A percentile compares a stretch with the other conserved stretches of the same genome.
Conservation (phyloP, 2,329 filamentous ascomycete genomes). For the Furcasterigmium sp. region DNA sequence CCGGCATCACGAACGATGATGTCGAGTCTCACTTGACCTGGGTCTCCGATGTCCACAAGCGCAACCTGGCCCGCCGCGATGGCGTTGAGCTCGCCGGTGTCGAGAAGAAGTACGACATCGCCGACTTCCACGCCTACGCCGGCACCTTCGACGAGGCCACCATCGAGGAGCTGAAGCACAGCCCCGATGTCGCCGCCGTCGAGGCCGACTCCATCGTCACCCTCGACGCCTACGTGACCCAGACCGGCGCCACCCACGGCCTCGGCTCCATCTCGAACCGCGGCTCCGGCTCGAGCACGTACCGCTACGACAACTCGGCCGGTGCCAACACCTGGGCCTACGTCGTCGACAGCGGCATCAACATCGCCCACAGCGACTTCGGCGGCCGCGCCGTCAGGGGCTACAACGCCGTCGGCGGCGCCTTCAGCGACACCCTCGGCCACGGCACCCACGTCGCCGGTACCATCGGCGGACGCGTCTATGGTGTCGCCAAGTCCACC, state of each 20-base stretch:
- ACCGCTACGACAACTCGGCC: conserved; percentile 25
- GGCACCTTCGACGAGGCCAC: conserved; percentile 33
- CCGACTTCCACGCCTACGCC: conserved; percentile 33
- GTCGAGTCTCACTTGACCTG: conserved; percentile 23
- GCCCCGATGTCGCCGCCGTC: conserved; percentile 23
- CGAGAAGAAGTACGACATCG: conserved; percentile 15
- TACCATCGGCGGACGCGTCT: conserved; percentile 27
- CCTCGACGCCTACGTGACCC: conserved; percentile 16
- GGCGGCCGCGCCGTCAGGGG: conserved; percentile 19
- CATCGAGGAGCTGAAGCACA: conserved; percentile 30
- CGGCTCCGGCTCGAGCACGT: conserved; percentile 14
- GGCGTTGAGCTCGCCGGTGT: conserved; percentile 23
- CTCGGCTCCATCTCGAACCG: conserved; percentile 35
- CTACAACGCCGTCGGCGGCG: conserved; percentile 16
- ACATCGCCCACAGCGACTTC: conserved; percentile 21
- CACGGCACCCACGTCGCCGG: conserved; percentile 36
- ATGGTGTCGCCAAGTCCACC: conserved; percentile 37
- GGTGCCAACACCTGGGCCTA: conserved; percentile 31
- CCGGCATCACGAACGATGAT: conserved; percentile 18
- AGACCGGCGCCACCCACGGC: conserved; percentile 34
- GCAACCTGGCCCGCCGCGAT: conserved; percentile 26
- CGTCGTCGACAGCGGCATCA: conserved; percentile 35
- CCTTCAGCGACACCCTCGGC: conserved; percentile 27
- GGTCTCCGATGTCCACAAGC: conserved; percentile 24
- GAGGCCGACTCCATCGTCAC: conserved; percentile 7